Conservation (phyloP, 1,139 yeast species). For the Saccharomyces hybrid region DNA sequence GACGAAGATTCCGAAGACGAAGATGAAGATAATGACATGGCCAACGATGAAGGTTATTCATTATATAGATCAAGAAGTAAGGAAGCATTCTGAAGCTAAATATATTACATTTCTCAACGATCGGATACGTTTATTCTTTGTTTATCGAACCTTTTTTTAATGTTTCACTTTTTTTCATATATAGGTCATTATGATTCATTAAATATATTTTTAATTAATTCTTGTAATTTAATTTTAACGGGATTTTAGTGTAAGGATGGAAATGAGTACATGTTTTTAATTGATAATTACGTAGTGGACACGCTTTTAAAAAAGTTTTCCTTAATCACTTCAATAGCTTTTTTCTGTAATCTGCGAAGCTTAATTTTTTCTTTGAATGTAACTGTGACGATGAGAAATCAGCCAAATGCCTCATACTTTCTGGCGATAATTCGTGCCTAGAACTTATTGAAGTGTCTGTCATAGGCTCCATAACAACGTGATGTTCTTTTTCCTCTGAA, state of each 20-base stretch:
- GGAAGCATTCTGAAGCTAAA: background rate
- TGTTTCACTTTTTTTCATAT: background rate
- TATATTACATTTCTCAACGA: background rate
- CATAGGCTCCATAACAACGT: background rate
- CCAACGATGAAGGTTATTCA: conserved; percentile 12
- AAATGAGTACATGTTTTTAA: background rate
- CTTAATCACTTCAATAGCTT: conserved; percentile 40
- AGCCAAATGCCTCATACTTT: background rate
- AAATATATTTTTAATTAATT: background rate
- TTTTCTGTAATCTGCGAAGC: conserved; percentile 77
- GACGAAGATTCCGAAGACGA: conserved; percentile 11
- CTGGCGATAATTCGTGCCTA: conserved; percentile 4
- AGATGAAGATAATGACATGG: conserved; percentile 17
- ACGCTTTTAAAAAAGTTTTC: too few relatives aligned
- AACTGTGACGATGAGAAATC: conserved; percentile 3
- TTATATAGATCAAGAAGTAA: background rate
- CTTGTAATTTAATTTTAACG: background rate
- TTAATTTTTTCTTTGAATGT: conserved; percentile 47
- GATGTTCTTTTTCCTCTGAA: conserved; percentile 6
- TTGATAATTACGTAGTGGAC: too few relatives aligned
- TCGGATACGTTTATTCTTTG: background rate
- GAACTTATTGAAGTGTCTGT: conserved; percentile 4
- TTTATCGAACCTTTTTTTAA: background rate
- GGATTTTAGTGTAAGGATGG: background rate
- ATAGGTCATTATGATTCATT: background rate